phyloP scores from a whole-genome alignment of 441 rosid species.

The Aquilaria agallochum region DNA sequence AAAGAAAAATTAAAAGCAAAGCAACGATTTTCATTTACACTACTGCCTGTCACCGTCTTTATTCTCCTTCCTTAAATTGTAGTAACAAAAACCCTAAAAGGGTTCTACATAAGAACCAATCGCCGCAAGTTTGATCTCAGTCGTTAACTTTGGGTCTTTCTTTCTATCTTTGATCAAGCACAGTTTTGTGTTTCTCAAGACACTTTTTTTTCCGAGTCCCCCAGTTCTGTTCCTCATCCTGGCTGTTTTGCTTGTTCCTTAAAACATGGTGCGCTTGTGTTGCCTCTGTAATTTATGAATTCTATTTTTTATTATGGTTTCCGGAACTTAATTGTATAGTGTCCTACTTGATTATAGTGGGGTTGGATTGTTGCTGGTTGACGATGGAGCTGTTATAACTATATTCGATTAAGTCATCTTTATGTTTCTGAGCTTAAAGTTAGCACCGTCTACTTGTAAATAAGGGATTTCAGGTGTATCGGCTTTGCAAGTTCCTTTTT shows the following conservation, averaged over 20 bases:
- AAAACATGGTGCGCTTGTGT: conserved; percentile 18
- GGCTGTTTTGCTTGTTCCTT: not conserved
- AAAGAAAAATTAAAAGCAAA: not conserved
- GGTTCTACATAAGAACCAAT: conserved; percentile 64
- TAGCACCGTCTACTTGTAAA: conserved; percentile 22
- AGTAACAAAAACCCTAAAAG: conserved; percentile 68
- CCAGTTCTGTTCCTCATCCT: conserved; percentile 13
- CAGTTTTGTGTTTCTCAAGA: conserved; percentile 8
- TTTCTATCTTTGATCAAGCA: conserved; percentile 8
- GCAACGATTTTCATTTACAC: not conserved
- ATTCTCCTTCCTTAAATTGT: conserved; percentile 21
- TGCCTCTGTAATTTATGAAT: conserved; percentile 11
- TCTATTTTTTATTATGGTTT: conserved; percentile 1
- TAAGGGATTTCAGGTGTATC: conserved; percentile 20
- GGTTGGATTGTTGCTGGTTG: conserved; percentile 16
- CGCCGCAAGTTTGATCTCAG: conserved; percentile 74
- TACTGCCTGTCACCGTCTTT: no score
- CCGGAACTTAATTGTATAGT: conserved; percentile 7
- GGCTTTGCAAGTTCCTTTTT: conserved; percentile 21
- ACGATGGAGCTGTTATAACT: conserved; percentile 1
- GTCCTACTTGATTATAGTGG: conserved; percentile 8
- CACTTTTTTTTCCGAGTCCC: conserved; percentile 6
- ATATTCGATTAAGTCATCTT: conserved; percentile 19
- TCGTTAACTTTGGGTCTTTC: conserved; percentile 24
- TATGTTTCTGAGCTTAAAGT: conserved; percentile 15